These are phyloP conservation scores for Cerrena zonata DNA, from an alignment of 1,284 basidiomycete genomes.

Conservation along the genomic window DNA sequence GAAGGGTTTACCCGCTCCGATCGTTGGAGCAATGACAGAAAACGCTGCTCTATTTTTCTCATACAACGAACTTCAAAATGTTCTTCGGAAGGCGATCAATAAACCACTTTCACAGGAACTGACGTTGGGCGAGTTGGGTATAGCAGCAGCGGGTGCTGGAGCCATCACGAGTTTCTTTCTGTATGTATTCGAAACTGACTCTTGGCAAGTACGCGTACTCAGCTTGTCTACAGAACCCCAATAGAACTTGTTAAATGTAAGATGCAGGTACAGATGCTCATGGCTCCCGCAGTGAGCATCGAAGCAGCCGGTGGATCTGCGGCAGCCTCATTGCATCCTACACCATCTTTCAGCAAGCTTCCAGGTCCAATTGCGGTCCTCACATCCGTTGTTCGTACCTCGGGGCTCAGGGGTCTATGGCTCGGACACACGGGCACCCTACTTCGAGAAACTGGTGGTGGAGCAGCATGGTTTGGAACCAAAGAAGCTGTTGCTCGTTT, in stretches of 20 bases:
- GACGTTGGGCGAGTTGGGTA: constrained; percentile 58
- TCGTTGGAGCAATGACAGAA: constrained; percentile 86
- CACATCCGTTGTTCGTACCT: constrained; percentile 52
- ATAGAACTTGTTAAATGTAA: constrained; percentile 91
- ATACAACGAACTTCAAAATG: constrained; percentile 77
- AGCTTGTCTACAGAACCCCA: constrained; percentile 56
- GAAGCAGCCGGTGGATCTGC: constrained; percentile 19
- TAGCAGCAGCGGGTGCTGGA: constrained; percentile 81
- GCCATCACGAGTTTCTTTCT: constrained; percentile 76
- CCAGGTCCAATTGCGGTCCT: constrained; percentile 70
- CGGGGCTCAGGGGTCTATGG: constrained; percentile 80
- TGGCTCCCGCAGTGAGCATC: constrained; percentile 28
- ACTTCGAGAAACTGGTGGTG: constrained; percentile 83
- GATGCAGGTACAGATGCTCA: constrained; percentile 90
- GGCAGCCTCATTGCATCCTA: constrained; percentile 20
- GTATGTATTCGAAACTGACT: constrained; percentile 36
- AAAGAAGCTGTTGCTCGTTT: constrained; percentile 70
- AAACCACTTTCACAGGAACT: constrained; percentile 36
- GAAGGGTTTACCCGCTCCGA: constrained; percentile 82
- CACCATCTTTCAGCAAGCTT: constrained; percentile 22
- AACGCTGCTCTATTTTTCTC: constrained; percentile 85
- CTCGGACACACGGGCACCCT: constrained; percentile 82
- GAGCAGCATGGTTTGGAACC: constrained; percentile 81
- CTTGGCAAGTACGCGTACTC: background rate
- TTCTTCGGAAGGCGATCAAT: constrained; percentile 43